Base-by-base conservation (phyloP, 495 filamentous ascomycete species). In the Podospora appendiculata region DNA sequence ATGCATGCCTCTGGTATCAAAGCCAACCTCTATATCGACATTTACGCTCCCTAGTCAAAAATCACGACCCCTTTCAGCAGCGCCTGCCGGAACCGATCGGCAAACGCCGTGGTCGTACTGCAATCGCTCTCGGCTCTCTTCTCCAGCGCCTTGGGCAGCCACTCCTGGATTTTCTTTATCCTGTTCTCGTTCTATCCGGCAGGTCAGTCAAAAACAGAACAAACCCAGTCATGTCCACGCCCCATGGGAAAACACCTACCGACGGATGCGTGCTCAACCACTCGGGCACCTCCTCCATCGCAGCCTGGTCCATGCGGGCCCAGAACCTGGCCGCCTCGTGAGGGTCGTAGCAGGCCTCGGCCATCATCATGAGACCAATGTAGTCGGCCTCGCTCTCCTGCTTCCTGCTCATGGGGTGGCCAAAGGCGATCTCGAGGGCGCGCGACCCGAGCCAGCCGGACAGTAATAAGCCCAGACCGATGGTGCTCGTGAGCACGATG, bases 181-280 rank as follows among this genome's bases (percentile, higher is more conserved):
- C 90, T 78, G 57, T 81, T 88, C 40, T 77, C 74, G 52, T 81
- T 82, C 79, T 87, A 40, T 39, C 11, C 11, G 32, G 58, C 4
- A 38, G 12, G 16, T 17, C n/a, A 34, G 39, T 61, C 36, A 58
- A 51, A 35, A 35, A 34, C 3, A 39, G 17, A 17, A 32, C 7
- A 17, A n/a, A 8, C 16, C 6, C 10, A 33, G 52, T 8, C 36
- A 38, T 38, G 13, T 38, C 9, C 16, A 25, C 5, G 5, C 25
- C 25, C 25, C 25, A 25, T 25, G 5, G 25, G 25, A 25, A 11
- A 35, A 14, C 43, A 69, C 79, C 53, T 76, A 87, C 84, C 51
- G 85, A 82, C 34, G 91, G 90, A 74, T 95, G 91, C 16, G 91
- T 95, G 32, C 86, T 90, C 63, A 95, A 66, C 68, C 90, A 88